Evolutionary conservation across 495 filamentous ascomycete species (phyloP), one percentile per base, ranked within the genome.

Genomic region (Neurospora sp.): DNA sequence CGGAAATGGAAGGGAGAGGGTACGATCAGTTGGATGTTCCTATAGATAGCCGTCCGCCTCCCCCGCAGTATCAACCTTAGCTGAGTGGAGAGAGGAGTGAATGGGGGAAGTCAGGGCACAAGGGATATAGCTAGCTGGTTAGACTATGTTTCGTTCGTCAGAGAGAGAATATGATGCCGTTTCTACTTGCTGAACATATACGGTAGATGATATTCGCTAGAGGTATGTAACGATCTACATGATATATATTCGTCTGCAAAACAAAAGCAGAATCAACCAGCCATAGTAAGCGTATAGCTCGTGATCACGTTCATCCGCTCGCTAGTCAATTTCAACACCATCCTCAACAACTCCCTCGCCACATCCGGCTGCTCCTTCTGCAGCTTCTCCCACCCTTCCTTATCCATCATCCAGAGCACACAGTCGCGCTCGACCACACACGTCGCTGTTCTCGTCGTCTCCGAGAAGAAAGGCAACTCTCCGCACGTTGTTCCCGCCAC

Each of bases 401-500:
- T 81, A 69, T 88, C 89, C 83, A 99, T 84, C 75, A 90, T 82
- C 96, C 96, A 99, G 16, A 90, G 89, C 16, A 95, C 89, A 72
- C 90, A 91, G 74, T 94, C 89, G 68, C 90, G 89, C 77, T 98
- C 94, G 0, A 92, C 90, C 71, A 89, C 85, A 35, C 97, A 94
- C 2, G 93, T 97, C 20, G 93, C 93, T 7, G 94, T 98, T 44
- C 96, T 87, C 38, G 88, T 86, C 0, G 94, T 97, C 77, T 93
- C 92, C 18, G 90, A 92, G 81, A 99, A 99, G 84, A 99, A 99
- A 0, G 96, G 96, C 70, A 98, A 81, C 81, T 99, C 96, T 37
- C 96, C 96, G 77, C 95, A 98, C 10, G 96, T 97, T 35, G 95
- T 94, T 31, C 96, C 96, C 8, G 94, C 93, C 3, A 98, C 92